Evolutionary conservation across 495 filamentous ascomycete genomes (phyloP).

Genomic region (Daldinia concentrica): DNA sequence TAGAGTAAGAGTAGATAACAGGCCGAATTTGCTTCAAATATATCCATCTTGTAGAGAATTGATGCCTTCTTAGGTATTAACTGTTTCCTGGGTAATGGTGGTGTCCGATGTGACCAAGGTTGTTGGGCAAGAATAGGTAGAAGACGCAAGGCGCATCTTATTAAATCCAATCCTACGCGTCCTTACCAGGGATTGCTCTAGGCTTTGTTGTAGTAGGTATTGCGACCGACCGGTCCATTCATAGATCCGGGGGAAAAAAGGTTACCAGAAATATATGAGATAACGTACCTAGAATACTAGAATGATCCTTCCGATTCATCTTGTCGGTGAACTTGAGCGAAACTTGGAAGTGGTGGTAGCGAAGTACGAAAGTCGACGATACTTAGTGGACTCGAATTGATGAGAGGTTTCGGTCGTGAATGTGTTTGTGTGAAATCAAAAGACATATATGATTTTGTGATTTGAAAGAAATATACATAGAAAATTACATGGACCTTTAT

Average conservation of each 20-base stretch:
- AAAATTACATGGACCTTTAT: not conserved
- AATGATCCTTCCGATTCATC: conserved; percentile 2
- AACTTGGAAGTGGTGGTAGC: not conserved
- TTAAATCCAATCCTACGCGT: not conserved
- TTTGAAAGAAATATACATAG: not conserved
- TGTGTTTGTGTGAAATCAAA: not conserved
- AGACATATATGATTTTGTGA: not conserved
- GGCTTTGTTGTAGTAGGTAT: not conserved
- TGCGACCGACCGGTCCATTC: not conserved
- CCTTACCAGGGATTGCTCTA: not conserved
- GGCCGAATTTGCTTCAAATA: not conserved
- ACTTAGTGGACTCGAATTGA: not conserved
- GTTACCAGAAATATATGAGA: not conserved
- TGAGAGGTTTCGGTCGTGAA: not conserved
- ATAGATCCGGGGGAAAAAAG: no score
- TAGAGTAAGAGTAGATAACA: not conserved
- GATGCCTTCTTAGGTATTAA: not conserved
- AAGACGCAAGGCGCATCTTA: not conserved
- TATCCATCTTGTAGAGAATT: not conserved
- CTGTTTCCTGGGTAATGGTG: not conserved
- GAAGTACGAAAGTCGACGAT: not conserved
- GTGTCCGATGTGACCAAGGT: not conserved
- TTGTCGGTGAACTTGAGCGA: not conserved
- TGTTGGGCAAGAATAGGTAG: not conserved
- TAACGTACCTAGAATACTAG: not conserved